These are phyloP conservation scores for Yamadazyma epiphylla DNA, from an alignment of 1,139 yeast species.

Conservation along the genomic window DNA sequence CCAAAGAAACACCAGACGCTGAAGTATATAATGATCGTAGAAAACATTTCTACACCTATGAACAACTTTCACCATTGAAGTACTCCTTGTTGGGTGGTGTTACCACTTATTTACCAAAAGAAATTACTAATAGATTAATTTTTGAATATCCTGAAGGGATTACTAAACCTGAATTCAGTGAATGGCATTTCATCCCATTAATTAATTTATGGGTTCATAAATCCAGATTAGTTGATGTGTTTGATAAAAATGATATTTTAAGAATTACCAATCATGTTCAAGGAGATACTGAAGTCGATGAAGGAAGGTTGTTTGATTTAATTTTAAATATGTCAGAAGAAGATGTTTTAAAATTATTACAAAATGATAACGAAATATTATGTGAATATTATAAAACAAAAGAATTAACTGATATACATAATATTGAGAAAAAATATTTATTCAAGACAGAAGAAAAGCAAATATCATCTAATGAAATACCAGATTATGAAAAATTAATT, in stretches of 20 bases:
- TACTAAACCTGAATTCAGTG: conserved; percentile 15
- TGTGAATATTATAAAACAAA: conserved; percentile 30
- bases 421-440: conserved; percentile 20
- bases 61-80: conserved; percentile 32
- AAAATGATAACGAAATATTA: conserved; percentile 24
- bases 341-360: conserved; percentile 16
- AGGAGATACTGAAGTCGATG: conserved; percentile 10
- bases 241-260: conserved; percentile 19
- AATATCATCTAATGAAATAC: conserved; percentile 5
- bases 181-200: conserved; percentile 27
- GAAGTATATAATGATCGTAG: conserved; percentile 32
- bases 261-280: conserved; percentile 4
- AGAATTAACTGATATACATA: conserved; percentile 26
- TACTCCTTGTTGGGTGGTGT: conserved; percentile 26
- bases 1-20: conserved; percentile 11
- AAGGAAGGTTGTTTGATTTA: conserved; percentile 15
- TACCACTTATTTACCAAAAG: conserved; percentile 24
- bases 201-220: conserved; percentile 26
- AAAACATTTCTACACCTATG: conserved; percentile 32
- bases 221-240: conserved; percentile 14
- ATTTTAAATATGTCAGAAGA: conserved; percentile 19
- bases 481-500: conserved; percentile 6
- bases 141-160: conserved; percentile 26
- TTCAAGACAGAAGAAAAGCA: conserved; percentile 9
- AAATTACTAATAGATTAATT: conserved; percentile 18